Base-by-base conservation (phyloP, 441 rosid species). In the Flueggea neowawraea region DNA sequence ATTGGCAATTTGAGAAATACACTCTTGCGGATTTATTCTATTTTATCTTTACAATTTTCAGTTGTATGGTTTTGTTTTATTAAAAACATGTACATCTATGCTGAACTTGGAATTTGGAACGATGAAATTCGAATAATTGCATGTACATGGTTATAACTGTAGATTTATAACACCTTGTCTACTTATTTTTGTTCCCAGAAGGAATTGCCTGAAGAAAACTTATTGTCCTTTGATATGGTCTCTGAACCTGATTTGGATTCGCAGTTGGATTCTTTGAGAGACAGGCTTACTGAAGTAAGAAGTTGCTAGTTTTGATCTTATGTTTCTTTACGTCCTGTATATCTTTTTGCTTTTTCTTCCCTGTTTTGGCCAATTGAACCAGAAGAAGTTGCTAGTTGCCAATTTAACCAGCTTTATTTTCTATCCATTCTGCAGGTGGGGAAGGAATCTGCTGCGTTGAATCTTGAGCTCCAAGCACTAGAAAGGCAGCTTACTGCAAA, bases 261-360 rank as follows among this genome's bases (percentile, higher is more conserved):
- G 14, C 78, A 84, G 54, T 63, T 94, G 82, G 82, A 79, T 67
- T 81, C 81, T 51, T 67, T 90, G 58, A 84, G 95, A 75, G 69
- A 75, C 57, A 82, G 82, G 72, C 90, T 94, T 72, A 31, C 52
- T 54, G 28, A 54, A 88, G 97, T 94, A 73, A 79, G 78, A 52
- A 65, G 28, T 41, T 58, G 22, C 41, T 45, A 16, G n/a, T 58
- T 14, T 33, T 3, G 13, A 31, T 57, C 31, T 60, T 36, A 14
- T 52, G 5, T 6, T 17, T 52, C 12, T 16, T 4, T 36, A 5
- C 9, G 4, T 4, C 41, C 41, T 36, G 41, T 8, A 36, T 36
- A 36, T 36, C 1, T 36, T 36, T 36, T 36, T 36, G 41, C 41
- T 36, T 36, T 36, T 36, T 36, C 9, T 36, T 36, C 9, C 9